Base-by-base conservation (phyloP, 164 flowering plant species). In the Amborella trichopoda region DNA sequence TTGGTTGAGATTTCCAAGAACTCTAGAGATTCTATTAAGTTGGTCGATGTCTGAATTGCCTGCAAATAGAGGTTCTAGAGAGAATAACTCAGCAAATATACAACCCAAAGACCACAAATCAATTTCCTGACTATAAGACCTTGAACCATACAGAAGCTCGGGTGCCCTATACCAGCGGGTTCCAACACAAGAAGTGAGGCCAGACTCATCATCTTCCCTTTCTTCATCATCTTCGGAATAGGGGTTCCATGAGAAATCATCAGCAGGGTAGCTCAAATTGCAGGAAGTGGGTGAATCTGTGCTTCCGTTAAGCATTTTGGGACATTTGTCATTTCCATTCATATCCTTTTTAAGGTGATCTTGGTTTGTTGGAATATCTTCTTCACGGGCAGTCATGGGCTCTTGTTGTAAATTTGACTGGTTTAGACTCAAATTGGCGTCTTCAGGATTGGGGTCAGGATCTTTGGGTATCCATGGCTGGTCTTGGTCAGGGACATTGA, bases 61-160 rank as follows among this genome's bases (percentile, higher is more conserved):
- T 0, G 96, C 94, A 48, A 91, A 91, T 25, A 87, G 73, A 38
- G 96, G 94, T 46, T 84, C 70, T 12, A 87, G 70, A 16, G 63
- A 72, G 17, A 93, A 45, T 41, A 93, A 89, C 76, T 93, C 96
- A 0, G 91, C 81, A 48, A 88, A 82, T 44, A 85, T 76, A 68
- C 96, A 93, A 21, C 99, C 99, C 36, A 88, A 49, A 24, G 96
- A 82, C 99, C 96, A 88, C 10, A 93, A 61, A 56, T 93, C 96
- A 16, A 93, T 61, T 69, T 82, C 94, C 8, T 59, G 59, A 8
- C 94, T 89, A 49, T 93, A 93, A 60, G 56, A 45, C 17, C 67
- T 72, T 19, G 96, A 75, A 16, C 99, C 99, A 53, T 75, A 93
- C 19, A 84, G 91, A 5, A 88, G 65, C 56, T 93, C 96, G 4